Evolutionary conservation across 306 rosid species (phyloP), one percentile per base, ranked within the genome.

Genomic region (Castanea crenata): DNA sequence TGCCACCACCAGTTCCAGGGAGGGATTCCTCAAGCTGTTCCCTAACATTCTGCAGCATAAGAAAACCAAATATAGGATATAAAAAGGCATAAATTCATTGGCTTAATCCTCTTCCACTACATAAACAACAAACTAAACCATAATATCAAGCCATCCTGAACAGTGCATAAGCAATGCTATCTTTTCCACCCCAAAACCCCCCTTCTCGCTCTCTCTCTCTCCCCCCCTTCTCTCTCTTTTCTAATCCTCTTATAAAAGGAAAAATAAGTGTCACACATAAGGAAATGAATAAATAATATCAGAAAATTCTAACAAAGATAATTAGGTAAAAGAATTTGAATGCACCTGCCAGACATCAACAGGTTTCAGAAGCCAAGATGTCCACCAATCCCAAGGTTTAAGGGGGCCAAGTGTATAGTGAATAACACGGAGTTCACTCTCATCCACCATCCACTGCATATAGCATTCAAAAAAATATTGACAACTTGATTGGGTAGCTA

Each of bases 311-410:
- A 20, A 29, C 29, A 4, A 19, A 10, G n/a, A 34, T 68, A 68
- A 35, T 35, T 19, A 11, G 72, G 51, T 34, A 34, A 67, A 31
- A 19, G 8, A 9, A 67, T 29, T 16, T 67, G 52, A 67, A 67
- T 46, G 52, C 14, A 96, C 99, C 99, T 93, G 98, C 99, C 99
- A 96, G 80, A 93, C 95, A 91, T 93, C 99, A 62, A 96, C 99
- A 27, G 98, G 99, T 83, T 96, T 96, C 90, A 96, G 81, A 79
- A 96, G 96, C 99, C 99, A 96, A 74, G 99, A 91, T 38, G 99
- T 96, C 99, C 99, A 96, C 99, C 99, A 96, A 84, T 96, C 99
- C 99, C 99, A 96, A 82, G 99, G 99, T 87, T 96, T 96, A 77
- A 96, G 96, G 71, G 99, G 99, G 41, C 99, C 99, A 5, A 96